Evolutionary conservation across 2,329 filamentous ascomycete genomes (phyloP), one percentile per base, ranked within the genome.

Genomic region (Alternaria longipes): DNA sequence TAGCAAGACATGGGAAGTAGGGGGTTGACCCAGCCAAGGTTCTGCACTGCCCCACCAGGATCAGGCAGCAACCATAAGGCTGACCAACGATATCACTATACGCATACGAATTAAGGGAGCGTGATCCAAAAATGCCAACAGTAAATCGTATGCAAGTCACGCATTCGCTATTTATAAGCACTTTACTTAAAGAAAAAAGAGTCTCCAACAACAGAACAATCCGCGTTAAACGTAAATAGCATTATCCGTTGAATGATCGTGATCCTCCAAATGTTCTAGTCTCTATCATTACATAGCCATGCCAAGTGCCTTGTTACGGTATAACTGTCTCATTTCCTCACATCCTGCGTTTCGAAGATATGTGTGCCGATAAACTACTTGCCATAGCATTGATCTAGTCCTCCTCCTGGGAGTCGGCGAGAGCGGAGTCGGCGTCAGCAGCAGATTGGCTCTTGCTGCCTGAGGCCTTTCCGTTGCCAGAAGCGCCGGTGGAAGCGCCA

Each of bases 321-420:
- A 40, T 8, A 8, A 41, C 4, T 2, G 18, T 3, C 18, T 14
- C 20, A 36, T 18, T 16, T 20, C 22, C 8, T 3, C 46, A 12
- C 24, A 22, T 0, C 30, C 22, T 50, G 14, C 20, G 3, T 11
- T 24, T 24, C 18, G 1, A 4, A 22, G 11, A 8, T 2, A 3
- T 8, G 24, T 36, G 6, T 26, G 24, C 22, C 16, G 0, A 26
- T 38, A 1, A 16, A 36, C 4, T 12, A 26, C 20, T 26, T 20
- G 20, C 30, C 4, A 1, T 2, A 11, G 8, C 9, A n/a, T 40
- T 20, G 1, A 54, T 63, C 47, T 61, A 68, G 20, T 69, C 59
- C 20, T 68, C 65, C 52, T 68, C 63, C 41, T 68, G 65, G 18
- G 55, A 46, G 40, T 66, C 61, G 4, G 63, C 61, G n/a, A 64